Evolutionary conservation across 495 filamentous ascomycete genomes (phyloP).

Genomic region (Geopyxis carbonaria): DNA sequence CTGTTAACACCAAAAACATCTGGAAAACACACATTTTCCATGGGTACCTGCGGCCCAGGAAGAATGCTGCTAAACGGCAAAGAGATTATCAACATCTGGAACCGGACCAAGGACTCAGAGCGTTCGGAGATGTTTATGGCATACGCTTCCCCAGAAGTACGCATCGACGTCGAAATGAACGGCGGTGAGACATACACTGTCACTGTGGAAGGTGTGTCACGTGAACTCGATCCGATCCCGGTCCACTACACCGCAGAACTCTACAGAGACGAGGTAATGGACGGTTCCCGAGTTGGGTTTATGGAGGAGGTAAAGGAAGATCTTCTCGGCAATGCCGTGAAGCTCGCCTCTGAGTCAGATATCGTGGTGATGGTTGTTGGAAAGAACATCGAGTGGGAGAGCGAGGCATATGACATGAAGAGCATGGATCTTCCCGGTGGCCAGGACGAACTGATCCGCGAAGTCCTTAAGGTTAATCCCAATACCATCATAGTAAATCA

Average conservation of each 20-base stretch:
- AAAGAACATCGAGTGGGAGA: slow-evolving; percentile 55
- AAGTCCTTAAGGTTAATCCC: slow-evolving; percentile 41
- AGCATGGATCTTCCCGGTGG: slow-evolving; percentile 48
- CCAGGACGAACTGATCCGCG: slow-evolving; percentile 41
- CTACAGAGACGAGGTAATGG: slow-evolving; percentile 25
- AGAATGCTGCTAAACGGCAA: slow-evolving; percentile 47
- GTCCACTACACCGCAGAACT: slow-evolving; percentile 24
- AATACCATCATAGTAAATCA: slow-evolving; percentile 51
- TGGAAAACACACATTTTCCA: slow-evolving; percentile 44
- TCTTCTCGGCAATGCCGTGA: slow-evolving; percentile 41
- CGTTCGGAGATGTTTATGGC: slow-evolving; percentile 26
- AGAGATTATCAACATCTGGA: slow-evolving; percentile 53
- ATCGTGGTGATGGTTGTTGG: slow-evolving; percentile 55
- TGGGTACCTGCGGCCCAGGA: slow-evolving; percentile 51
- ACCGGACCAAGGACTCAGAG: slow-evolving; percentile 35
- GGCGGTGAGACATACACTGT: slow-evolving; percentile 19
- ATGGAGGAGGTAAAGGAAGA: slow-evolving; percentile 25
- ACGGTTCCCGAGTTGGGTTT: slow-evolving; percentile 24
- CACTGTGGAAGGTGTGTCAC: slow-evolving; percentile 20
- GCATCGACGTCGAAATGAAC: slow-evolving; percentile 20
- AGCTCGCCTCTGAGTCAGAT: slow-evolving; percentile 44
- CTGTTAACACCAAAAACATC: slow-evolving; percentile 23
- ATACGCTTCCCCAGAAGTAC: slow-evolving; percentile 22
- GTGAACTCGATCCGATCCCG: slow-evolving; percentile 23
- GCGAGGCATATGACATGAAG: slow-evolving; percentile 52